Evolutionary conservation across 345 rosid species (phyloP).

Genomic region (Pugionium dolabratum): DNA sequence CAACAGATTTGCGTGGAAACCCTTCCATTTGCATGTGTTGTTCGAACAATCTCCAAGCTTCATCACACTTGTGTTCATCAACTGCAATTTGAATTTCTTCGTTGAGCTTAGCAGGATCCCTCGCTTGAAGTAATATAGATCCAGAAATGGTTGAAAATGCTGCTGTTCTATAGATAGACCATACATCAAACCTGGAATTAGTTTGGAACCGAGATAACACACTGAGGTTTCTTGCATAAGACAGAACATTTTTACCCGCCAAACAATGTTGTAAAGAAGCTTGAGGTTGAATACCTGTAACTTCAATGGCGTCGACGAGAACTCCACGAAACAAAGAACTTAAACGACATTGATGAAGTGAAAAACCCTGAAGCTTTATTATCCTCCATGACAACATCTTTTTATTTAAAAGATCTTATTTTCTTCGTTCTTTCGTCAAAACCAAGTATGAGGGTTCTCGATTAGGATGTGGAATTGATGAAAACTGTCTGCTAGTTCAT

Average conservation of each 20-base stretch:
- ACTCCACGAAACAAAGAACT: conserved; percentile 33
- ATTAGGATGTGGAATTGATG: not conserved
- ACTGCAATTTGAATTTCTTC: conserved; percentile 63
- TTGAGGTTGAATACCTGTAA: conserved; percentile 28
- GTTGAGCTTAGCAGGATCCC: conserved; percentile 70
- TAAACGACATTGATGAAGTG: conserved; percentile 21
- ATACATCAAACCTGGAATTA: conserved; percentile 12
- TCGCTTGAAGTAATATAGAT: conserved; percentile 75
- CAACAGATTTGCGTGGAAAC: conserved; percentile 70
- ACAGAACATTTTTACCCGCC: not conserved
- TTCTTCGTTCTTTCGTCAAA: not conserved
- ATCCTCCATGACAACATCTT: conserved; percentile 30
- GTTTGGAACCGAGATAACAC: conserved; percentile 10
- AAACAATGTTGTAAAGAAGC: conserved; percentile 24
- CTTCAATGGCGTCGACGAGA: conserved; percentile 20
- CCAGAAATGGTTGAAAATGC: conserved; percentile 51
- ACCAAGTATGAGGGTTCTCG: not conserved
- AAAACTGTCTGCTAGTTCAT: conserved; percentile 8
- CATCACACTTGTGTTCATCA: conserved; percentile 51
- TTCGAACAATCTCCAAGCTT: conserved; percentile 69
- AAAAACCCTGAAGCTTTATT: conserved; percentile 27
- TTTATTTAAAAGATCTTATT: no score
- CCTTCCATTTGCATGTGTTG: conserved; percentile 85
- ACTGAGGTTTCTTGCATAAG: conserved; percentile 2
- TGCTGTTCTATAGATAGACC: conserved; percentile 27